Base-by-base conservation (phyloP, 78 protist genomes). In the Goniomonas avonlea region DNA sequence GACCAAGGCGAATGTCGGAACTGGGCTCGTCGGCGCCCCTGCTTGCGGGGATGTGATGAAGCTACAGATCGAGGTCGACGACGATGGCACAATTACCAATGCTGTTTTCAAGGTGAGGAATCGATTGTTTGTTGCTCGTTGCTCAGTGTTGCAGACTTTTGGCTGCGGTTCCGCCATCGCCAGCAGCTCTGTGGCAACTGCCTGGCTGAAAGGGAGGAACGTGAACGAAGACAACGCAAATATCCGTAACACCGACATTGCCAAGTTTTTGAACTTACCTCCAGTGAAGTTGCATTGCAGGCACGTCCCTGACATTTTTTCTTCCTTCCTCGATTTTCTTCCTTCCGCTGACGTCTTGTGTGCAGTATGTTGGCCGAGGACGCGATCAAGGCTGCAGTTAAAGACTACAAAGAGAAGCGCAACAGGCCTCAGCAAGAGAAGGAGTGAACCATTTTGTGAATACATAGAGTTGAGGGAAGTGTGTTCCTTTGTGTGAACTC, bases 101-200 rank as follows among this genome's bases (percentile, higher is more conserved):
- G 71, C 71, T n/a, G 71, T 63, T 1, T 63, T 63, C 71, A 63
- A 63, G 66, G 66, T 59, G 66, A 2, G 17, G 55, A 13, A 48
- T 13, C 13, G 55, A 66, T 15, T 66, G 27, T 66, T 17, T 66
- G 27, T 4, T 21, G 8, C 39, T 43, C 8, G 21, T 11, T 47
- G 63, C 38, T 9, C 18, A n/a, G n/a, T n/a, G n/a, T n/a, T n/a
- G 23, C 89, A 93, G 88, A 92, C 98, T 7, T 96, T 94, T 35
- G 99, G 99, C 5, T 97, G 99, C 83, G 98, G 98, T 9, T 90
- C 97, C 0, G 99, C 99, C 37, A 93, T 95, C 53, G 98, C 99
- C 13, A 77, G 81, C 45, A 56, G 85, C 37, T 88, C 89, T 1
- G 66, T 71, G 13, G 94, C 90, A 34, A 90, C 94, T 21, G 91